Percentiles rank a stretch among this genome's conserved stretches.
Evolutionary conservation across 805 yeast genomes (phyloP).

Genomic region (Starmerella gropengiesseri): DNA sequence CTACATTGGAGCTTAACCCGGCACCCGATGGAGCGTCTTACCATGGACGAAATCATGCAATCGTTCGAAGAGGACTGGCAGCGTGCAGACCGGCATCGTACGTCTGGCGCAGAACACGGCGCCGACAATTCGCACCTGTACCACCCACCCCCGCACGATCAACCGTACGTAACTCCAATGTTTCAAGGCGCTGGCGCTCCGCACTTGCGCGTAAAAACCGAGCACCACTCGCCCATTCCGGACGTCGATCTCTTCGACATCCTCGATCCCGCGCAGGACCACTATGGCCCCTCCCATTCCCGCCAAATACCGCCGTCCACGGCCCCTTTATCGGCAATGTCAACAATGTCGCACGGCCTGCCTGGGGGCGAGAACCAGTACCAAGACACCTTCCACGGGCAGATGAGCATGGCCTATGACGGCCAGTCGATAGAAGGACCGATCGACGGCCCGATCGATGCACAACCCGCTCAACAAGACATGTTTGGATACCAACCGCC

Average conservation of each 20-base stretch:
- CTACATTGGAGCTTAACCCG: neutral
- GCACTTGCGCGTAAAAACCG: neutral
- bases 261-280: constrained; percentile 1
- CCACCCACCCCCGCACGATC: no score
- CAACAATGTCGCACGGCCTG: no score
- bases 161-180: no score
- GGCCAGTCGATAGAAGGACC: no score
- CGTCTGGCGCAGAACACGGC: neutral
- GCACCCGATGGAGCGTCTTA: constrained; percentile 4
- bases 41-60: constrained; percentile 4
- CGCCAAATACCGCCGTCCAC: no score
- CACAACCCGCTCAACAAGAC: neutral
- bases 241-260: constrained; percentile 1
- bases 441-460: neutral
- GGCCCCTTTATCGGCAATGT: no score
- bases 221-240: neutral
- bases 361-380: no score
- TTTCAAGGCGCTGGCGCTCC: no score
- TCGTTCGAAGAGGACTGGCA: constrained; percentile 5
- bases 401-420: no score
- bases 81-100: neutral
- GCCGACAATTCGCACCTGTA: neutral
- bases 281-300: neutral
- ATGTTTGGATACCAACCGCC: constrained; percentile 1
- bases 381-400: no score